These are phyloP conservation scores for Erysimum cheiri DNA, from an alignment of 441 rosid genomes.

Conservation along the genomic window DNA sequence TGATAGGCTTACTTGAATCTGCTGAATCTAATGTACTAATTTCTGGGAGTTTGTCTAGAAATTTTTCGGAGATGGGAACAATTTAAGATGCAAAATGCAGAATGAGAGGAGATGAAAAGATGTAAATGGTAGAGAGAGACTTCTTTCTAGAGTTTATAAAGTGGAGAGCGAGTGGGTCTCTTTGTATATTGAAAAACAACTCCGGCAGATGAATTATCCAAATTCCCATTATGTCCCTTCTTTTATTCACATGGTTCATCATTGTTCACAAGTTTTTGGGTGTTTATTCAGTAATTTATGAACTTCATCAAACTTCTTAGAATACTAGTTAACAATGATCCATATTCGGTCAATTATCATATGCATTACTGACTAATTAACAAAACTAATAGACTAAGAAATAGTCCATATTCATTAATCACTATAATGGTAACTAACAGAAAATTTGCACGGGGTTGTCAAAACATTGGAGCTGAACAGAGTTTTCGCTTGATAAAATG, in stretches of 20 bases:
- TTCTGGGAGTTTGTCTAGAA: neutral
- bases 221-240: constrained; percentile 8
- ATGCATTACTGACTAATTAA: too few relatives aligned
- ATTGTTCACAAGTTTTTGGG: neutral
- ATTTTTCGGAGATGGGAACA: neutral
- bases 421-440: too few relatives aligned
- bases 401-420: too few relatives aligned
- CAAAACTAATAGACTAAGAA: too few relatives aligned
- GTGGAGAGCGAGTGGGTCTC: constrained; percentile 8
- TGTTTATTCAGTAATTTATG: neutral
- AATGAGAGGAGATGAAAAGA: constrained; percentile 24
- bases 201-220: neutral
- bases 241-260: neutral
- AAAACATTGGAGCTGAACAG: neutral
- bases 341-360: too few relatives aligned
- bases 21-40: neutral
- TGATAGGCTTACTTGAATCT: constrained; percentile 28
- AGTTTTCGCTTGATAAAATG: neutral
- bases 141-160: neutral
- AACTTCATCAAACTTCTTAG: too few relatives aligned
- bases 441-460: too few relatives aligned
- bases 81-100: neutral
- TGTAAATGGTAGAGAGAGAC: constrained; percentile 2
- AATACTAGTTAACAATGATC: too few relatives aligned
- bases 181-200: constrained; percentile 15